Evolutionary conservation across 1,284 basidiomycete species (phyloP), one percentile per base, ranked within the genome.

Genomic region (Naganishia liquefaciens): DNA sequence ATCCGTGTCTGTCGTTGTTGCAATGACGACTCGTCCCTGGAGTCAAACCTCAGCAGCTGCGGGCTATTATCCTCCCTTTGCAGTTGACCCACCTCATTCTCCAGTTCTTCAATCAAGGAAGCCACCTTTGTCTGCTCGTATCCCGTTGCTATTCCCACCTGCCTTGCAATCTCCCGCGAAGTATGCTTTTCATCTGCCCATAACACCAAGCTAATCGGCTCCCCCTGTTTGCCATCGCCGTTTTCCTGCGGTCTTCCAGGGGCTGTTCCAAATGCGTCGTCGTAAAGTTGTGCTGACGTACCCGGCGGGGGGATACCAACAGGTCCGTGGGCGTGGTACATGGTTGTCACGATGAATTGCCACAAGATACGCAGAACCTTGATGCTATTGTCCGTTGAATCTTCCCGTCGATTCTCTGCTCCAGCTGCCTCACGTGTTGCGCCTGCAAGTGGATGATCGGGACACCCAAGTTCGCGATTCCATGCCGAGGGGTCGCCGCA

Each of bases 121-220:
- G 89, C 87, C 23, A 85, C 84, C 28, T 82, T 80, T 23, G 85
- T 76, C 17, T 47, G n/a, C 21, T 47, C 23, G 63, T 84, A 81
- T 64, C 84, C 82, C 9, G 85, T 85, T 66, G 86, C 84, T 65
- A 90, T 89, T 53, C 83, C 81, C 6, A 96, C 81, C 64, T 94
- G 85, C 68, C 89, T 85, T 63, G 89, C 89, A 63, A 97, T 88
- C 74, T 98, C 92, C 60, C 89, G 88, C 72, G 90, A 91, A 2
- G 91, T 93, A 77, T 98, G 96, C 72, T 93, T 96, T 77, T 99
- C 96, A 79, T 98, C 95, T 77, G 96, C 94, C 93, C 93, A 98
- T 2, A 98, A 80, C 21, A 96, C 82, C 62, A 98, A 49, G 33
- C 64, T 65, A 50, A 65, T 58, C 21, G 42, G 64, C 47, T 65